These are phyloP conservation scores for Polytrichum formosum DNA, from an alignment of 225 moss, liverwort and hornwort genomes.

Conservation along the genomic window DNA sequence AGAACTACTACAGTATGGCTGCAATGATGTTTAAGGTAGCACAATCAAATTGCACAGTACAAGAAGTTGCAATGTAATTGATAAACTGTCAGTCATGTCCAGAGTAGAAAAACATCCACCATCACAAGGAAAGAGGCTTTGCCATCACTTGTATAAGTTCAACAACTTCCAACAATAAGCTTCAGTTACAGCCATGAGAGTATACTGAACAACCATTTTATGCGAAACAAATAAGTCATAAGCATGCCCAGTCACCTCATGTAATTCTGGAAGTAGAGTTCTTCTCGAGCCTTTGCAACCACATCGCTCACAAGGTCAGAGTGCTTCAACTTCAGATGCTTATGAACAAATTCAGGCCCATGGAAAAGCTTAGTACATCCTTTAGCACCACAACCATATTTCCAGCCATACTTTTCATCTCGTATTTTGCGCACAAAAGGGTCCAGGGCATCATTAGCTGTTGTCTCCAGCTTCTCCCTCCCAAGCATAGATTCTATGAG, in stretches of 20 bases:
- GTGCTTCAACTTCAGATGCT: constrained; percentile 98
- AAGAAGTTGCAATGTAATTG: neutral
- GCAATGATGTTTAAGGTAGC: neutral
- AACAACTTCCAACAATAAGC: too few relatives aligned
- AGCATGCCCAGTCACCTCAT: constrained; percentile 59
- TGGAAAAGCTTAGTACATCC: constrained; percentile 98
- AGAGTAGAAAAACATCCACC: too few relatives aligned
- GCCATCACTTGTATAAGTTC: too few relatives aligned
- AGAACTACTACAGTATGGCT: too few relatives aligned
- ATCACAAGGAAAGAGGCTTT: too few relatives aligned
- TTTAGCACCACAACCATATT: constrained; percentile 99
- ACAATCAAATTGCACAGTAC: neutral
- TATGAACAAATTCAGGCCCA: constrained; percentile 99
- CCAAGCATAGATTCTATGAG: constrained; percentile 94
- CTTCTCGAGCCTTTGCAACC: constrained; percentile 92
- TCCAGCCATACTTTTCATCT: constrained; percentile 99
- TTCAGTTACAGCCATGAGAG: too few relatives aligned
- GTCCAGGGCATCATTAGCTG: constrained; percentile 97
- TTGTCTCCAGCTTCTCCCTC: constrained; percentile 91
- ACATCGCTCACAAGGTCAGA: constrained; percentile 95
- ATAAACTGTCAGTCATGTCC: too few relatives aligned
- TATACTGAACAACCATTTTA: too few relatives aligned
- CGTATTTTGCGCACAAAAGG: constrained; percentile 97
- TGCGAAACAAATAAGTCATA: neutral
- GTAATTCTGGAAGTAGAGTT: constrained; percentile 95